Conservation (phyloP, 2,329 filamentous ascomycete species). For the Fusarium mexicanum region DNA sequence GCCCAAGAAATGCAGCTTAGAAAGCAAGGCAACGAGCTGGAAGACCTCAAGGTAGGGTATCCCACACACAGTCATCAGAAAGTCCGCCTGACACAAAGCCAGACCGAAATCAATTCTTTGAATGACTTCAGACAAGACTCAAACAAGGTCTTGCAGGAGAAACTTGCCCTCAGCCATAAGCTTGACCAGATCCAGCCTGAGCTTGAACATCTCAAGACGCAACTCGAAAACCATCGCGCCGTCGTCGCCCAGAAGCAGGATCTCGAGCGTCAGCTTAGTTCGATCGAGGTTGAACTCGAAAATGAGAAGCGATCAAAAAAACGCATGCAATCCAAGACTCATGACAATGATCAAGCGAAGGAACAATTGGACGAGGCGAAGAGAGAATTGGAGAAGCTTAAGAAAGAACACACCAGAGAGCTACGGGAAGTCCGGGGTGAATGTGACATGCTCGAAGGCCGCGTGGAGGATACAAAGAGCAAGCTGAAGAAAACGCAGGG, state of each 20-base stretch:
- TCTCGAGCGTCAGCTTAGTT: slow-evolving; percentile 79
- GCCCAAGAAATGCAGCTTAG: slow-evolving; percentile 59
- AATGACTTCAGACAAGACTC: slow-evolving; percentile 74
- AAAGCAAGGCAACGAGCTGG: slow-evolving; percentile 59
- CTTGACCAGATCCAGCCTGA: slow-evolving; percentile 64
- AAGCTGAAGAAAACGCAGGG: slow-evolving; percentile 75
- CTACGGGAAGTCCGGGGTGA: slow-evolving; percentile 69
- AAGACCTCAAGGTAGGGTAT: slow-evolving; percentile 56
- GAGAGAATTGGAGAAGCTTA: slow-evolving; percentile 57
- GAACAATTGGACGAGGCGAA: slow-evolving; percentile 50
- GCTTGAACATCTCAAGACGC: slow-evolving; percentile 64
- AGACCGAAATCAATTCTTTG: slow-evolving; percentile 78
- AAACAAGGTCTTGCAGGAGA: slow-evolving; percentile 71
- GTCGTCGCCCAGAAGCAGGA: slow-evolving; percentile 81
- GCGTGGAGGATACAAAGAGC: slow-evolving; percentile 67
- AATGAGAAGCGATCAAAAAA: slow-evolving; percentile 68
- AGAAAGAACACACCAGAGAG: slow-evolving; percentile 61
- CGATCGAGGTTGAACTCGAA: slow-evolving; percentile 82
- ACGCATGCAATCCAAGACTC: slow-evolving; percentile 44
- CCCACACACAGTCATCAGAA: not conserved
- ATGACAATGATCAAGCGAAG: slow-evolving; percentile 55
- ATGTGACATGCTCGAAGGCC: slow-evolving; percentile 73
- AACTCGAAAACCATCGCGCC: slow-evolving; percentile 69
- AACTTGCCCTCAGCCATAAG: slow-evolving; percentile 63
- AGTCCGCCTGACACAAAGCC: slow-evolving; percentile 3